phyloP scores from a whole-genome alignment of 2,329 filamentous ascomycete genomes.

The Colletotrichum gigasporum region DNA sequence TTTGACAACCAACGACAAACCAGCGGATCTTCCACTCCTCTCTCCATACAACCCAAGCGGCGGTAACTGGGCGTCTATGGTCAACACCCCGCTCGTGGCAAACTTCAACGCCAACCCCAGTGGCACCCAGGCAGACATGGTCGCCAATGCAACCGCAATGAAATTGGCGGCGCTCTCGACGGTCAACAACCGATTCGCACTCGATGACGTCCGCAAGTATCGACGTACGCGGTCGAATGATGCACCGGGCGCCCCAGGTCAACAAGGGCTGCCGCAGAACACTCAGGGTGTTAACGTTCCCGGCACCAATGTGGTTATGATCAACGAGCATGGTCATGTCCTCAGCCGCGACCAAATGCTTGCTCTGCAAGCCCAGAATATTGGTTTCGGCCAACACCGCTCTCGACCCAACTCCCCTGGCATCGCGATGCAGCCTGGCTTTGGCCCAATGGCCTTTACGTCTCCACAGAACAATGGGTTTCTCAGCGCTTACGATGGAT shows the following conservation, averaged over 20 bases:
- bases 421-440: constrained; percentile 76
- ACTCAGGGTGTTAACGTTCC: constrained; percentile 68
- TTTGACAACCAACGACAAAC: constrained; percentile 76
- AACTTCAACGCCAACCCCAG: constrained; percentile 74
- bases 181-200: constrained; percentile 96
- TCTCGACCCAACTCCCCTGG: constrained; percentile 93
- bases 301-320: constrained; percentile 87
- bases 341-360: constrained; percentile 86
- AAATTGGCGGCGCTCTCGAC: constrained; percentile 96
- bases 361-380: constrained; percentile 75
- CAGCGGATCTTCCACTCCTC: constrained; percentile 80
- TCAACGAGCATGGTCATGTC: constrained; percentile 91
- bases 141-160: constrained; percentile 98
- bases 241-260: constrained; percentile 61
- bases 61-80: constrained; percentile 98
- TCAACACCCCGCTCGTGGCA: constrained; percentile 94
- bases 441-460: constrained; percentile 76
- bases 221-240: constrained; percentile 91
- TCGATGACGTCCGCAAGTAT: constrained; percentile 97
- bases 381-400: constrained; percentile 72
- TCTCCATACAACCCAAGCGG: constrained; percentile 84
- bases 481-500: constrained; percentile 84
- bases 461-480: constrained; percentile 96
- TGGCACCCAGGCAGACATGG: constrained; percentile 89
- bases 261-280: constrained; percentile 36